Evolutionary conservation across 1,284 basidiomycete genomes (phyloP), one percentile per base, ranked within the genome.

Genomic region (Hypsizygus ulmarius): DNA sequence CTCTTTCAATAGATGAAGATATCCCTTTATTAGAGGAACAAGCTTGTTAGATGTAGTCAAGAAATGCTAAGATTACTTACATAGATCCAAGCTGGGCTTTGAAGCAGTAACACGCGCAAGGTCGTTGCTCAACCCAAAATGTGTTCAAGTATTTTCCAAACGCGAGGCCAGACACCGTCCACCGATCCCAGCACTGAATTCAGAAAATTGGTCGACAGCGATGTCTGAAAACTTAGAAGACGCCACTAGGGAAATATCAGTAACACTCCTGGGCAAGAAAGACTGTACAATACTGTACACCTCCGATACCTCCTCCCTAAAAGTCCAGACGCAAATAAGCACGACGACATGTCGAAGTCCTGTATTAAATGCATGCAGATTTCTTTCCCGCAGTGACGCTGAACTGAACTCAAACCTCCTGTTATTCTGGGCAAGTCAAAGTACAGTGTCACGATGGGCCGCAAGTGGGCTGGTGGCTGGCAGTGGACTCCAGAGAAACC

Each of bases 151-250:
- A 72, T 61, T 55, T 67, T 61, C 73, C 68, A 68, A 9, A 64
- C 57, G 43, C 75, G 66, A 21, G 69, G 69, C 62, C 69, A 75
- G 10, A 79, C 54, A 1, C 69, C 72, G 25, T 78, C 66, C 54
- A 1, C 69, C 72, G 25, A 79, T 66, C 5, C 72, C 73, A 6
- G 73, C 73, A 4, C 75, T 74, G 30, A 72, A 59, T 54, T 70
- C 69, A 12, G 64, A 56, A 43, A 76, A 69, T 43, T 62, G 55
- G 27, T 70, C 65, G 32, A 75, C 62, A 14, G 68, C 64, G 25
- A 75, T 67, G 48, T 72, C 63, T 2, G 67, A 58, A 34, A 65
- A 62, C 47, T 65, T 64, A 5, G 65, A 58, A 14, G 77, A 54
- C 1, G 69, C 65, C 3, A 73, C 55, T 18, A 69, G 64, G 43